Evolutionary conservation across 345 rosid genomes (phyloP).

Genomic region (Salix caprea): DNA sequence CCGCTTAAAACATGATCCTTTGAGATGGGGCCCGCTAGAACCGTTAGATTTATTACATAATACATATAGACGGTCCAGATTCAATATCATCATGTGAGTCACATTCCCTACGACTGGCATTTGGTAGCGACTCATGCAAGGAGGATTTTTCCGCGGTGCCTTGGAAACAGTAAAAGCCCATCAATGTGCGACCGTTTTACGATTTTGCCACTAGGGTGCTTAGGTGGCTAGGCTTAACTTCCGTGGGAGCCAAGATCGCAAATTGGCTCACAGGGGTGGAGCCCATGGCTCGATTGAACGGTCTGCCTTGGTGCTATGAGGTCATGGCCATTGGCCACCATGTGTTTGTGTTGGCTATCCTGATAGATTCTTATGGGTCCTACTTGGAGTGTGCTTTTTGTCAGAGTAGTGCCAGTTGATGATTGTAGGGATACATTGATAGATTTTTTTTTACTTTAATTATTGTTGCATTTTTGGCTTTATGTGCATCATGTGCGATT

Average conservation of each 20-base stretch:
- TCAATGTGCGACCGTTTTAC: background rate
- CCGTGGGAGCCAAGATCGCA: conserved; percentile 2
- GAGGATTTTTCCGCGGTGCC: background rate
- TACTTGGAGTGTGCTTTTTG: background rate
- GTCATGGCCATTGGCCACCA: conserved; percentile 7
- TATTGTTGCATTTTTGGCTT: background rate
- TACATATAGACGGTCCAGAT: conserved; percentile 6
- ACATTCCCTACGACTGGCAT: background rate
- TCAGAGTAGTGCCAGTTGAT: conserved; percentile 1
- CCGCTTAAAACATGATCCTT: conserved; percentile 3
- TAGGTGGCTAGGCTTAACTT: conserved; percentile 6
- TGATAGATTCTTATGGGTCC: conserved; percentile 8
- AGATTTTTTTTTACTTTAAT: background rate
- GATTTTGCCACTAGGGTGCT: background rate
- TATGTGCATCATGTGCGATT: background rate
- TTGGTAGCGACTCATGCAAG: background rate
- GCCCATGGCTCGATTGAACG: conserved; percentile 34
- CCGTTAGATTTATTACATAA: background rate
- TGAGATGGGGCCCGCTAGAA: conserved; percentile 17
- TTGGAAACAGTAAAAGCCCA: background rate
- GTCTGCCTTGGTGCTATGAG: conserved; percentile 15
- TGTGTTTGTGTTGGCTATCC: background rate
- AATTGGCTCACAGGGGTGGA: conserved; percentile 15
- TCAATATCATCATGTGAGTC: conserved; percentile 10
- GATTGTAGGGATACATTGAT: background rate